These are phyloP conservation scores for Suillus paluster DNA, from an alignment of 768 basidiomycete species.

Conservation along the genomic window DNA sequence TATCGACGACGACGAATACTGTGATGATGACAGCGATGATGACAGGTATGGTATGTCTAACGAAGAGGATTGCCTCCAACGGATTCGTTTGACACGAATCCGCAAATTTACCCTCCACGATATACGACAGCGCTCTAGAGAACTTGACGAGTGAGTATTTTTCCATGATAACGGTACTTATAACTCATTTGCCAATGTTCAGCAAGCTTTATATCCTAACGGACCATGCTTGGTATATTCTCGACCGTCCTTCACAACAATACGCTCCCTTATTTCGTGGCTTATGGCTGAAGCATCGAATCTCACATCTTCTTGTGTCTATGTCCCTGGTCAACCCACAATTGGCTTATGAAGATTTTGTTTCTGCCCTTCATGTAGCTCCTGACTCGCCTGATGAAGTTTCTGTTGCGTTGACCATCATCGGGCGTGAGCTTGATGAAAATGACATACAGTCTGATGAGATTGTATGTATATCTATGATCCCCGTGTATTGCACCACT, in stretches of 20 bases:
- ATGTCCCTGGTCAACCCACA: constrained; percentile 38
- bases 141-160: constrained; percentile 50
- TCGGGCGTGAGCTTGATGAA: constrained; percentile 48
- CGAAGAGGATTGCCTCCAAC: constrained; percentile 23
- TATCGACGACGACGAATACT: constrained; percentile 37
- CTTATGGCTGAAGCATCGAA: constrained; percentile 55
- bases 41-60: neutral
- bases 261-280: constrained; percentile 51
- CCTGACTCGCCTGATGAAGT: constrained; percentile 36
- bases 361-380: constrained; percentile 37
- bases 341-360: constrained; percentile 45
- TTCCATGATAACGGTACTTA: neutral
- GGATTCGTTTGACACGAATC: constrained; percentile 48
- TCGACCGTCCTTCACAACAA: constrained; percentile 48
- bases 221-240: constrained; percentile 69
- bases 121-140: constrained; percentile 22
- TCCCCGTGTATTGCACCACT: neutral
- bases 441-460: constrained; percentile 50
- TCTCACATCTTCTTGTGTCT: constrained; percentile 53
- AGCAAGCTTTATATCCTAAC: constrained; percentile 73
- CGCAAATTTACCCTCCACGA: constrained; percentile 53
- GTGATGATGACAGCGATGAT: constrained; percentile 28
- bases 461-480: constrained; percentile 42
- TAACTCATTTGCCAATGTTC: constrained; percentile 13
- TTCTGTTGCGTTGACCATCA: constrained; percentile 35